Evolutionary conservation across 2,329 filamentous ascomycete species (phyloP).

Genomic region (Cordyceps militaris): DNA sequence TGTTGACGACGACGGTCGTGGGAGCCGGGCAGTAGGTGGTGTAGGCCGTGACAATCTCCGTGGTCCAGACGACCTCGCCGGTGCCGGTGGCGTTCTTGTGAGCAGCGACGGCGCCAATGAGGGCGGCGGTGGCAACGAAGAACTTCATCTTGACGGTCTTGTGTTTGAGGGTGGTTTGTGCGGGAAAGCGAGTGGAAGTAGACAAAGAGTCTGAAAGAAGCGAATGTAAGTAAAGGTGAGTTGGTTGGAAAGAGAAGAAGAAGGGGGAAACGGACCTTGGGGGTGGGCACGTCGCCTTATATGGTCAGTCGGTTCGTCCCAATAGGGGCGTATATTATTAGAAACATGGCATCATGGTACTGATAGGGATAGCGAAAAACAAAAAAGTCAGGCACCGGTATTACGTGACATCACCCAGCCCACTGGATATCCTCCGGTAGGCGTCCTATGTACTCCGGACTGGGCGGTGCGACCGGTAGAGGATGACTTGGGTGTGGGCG

Average conservation of each 20-base stretch:
- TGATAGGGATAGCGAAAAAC: not conserved
- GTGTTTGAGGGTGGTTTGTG: not conserved
- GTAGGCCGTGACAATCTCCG: slow-evolving; percentile 58
- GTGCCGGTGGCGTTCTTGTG: slow-evolving; percentile 30
- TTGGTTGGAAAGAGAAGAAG: slow-evolving; percentile 1
- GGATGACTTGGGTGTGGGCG: slow-evolving; percentile 1
- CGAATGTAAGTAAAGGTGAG: slow-evolving; percentile 8
- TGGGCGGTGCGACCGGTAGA: not conserved
- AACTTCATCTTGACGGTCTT: slow-evolving; percentile 56
- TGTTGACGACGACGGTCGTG: slow-evolving; percentile 56
- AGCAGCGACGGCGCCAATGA: slow-evolving; percentile 39
- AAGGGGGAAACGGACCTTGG: not conserved
- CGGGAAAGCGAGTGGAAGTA: slow-evolving; percentile 10
- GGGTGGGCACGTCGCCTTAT: slow-evolving; percentile 9
- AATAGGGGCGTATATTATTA: slow-evolving; percentile 8
- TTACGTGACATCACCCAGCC: slow-evolving; percentile 9
- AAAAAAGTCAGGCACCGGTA: not conserved
- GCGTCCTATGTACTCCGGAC: not conserved
- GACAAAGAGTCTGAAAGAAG: slow-evolving; percentile 6
- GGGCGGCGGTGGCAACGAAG: slow-evolving; percentile 41
- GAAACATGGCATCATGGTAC: slow-evolving; percentile 1
- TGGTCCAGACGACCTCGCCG: slow-evolving; percentile 39
- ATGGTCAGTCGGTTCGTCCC: not conserved
- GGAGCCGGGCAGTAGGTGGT: slow-evolving; percentile 67
- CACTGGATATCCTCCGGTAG: not conserved